Evolutionary conservation across 139 green algal species (phyloP).

Genomic region (Spirogloea muscicola): DNA sequence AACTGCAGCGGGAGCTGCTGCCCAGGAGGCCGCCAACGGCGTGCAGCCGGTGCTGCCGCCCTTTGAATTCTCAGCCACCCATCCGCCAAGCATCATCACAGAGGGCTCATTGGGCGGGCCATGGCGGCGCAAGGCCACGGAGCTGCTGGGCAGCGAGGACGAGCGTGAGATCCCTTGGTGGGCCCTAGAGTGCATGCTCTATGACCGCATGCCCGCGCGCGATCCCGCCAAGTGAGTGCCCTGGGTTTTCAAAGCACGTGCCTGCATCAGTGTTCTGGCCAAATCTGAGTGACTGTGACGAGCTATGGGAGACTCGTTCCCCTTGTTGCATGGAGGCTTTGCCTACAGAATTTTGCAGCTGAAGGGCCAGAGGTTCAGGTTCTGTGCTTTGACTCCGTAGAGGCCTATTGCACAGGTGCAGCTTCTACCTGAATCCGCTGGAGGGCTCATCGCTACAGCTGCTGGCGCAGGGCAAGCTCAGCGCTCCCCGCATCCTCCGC

Average conservation of each 20-base stretch:
- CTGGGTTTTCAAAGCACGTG: no score
- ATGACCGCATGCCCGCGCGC: conserved; percentile 38
- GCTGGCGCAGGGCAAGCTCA: conserved; percentile 73
- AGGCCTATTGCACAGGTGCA: conserved; percentile 56
- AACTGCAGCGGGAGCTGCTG: conserved; percentile 2
- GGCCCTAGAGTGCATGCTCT: conserved; percentile 70
- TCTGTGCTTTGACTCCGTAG: neutral
- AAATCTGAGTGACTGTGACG: no score
- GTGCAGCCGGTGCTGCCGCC: conserved; percentile 4
- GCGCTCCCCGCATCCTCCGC: conserved; percentile 77
- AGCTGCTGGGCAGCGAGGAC: conserved; percentile 51
- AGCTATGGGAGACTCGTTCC: no score
- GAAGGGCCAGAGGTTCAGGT: no score
- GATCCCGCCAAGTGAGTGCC: conserved; percentile 54
- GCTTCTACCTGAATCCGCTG: conserved; percentile 72
- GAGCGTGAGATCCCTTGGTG: conserved; percentile 62
- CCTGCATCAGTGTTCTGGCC: no score
- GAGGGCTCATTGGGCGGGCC: conserved; percentile 39
- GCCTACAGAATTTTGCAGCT: no score
- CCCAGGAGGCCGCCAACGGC: neutral
- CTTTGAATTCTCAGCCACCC: conserved; percentile 31
- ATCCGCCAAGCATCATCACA: conserved; percentile 42
- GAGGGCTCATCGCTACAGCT: conserved; percentile 63
- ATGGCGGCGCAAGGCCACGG: conserved; percentile 35
- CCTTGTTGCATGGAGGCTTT: no score